These are phyloP conservation scores for Pinguiococcus pyrenoidosus DNA, from an alignment of 108 stramenopile species.

Conservation along the genomic window DNA sequence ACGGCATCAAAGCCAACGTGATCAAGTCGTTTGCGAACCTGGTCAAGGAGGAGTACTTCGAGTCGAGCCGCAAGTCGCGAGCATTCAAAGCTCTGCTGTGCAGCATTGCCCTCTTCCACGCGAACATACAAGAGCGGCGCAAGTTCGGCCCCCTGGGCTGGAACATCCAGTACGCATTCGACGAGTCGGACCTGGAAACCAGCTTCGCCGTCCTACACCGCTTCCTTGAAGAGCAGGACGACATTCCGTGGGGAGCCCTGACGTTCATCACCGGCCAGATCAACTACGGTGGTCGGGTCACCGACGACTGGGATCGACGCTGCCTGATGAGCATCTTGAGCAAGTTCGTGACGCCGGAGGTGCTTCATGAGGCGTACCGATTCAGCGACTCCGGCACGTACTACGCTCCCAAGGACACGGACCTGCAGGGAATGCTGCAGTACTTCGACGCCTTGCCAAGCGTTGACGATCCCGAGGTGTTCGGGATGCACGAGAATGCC, in stretches of 20 bases:
- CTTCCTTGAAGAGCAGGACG: conserved; percentile 42
- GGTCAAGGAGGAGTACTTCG: conserved; percentile 38
- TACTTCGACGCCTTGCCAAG: conserved; percentile 37
- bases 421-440: background rate
- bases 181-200: conserved; percentile 50
- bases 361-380: conserved; percentile 33
- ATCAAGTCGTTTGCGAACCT: conserved; percentile 32
- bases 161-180: conserved; percentile 55
- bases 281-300: conserved; percentile 57
- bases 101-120: conserved; percentile 49
- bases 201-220: conserved; percentile 34
- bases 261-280: conserved; percentile 53
- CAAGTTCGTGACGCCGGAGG: conserved; percentile 29
- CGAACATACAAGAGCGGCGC: conserved; percentile 44
- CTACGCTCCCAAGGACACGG: conserved; percentile 20
- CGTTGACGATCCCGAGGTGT: conserved; percentile 46
- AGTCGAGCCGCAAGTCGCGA: conserved; percentile 17
- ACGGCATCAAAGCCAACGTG: conserved; percentile 33
- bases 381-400: conserved; percentile 39
- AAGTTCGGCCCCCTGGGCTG: conserved; percentile 56
- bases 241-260: conserved; percentile 48
- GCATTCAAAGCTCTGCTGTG: conserved; percentile 42
- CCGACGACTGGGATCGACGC: conserved; percentile 52
- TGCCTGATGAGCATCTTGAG: conserved; percentile 43
- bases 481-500: conserved; percentile 60